Evolutionary conservation across 2,329 filamentous ascomycete species (phyloP), one percentile per base, ranked within the genome.

Genomic region (Phialophora chinensis): DNA sequence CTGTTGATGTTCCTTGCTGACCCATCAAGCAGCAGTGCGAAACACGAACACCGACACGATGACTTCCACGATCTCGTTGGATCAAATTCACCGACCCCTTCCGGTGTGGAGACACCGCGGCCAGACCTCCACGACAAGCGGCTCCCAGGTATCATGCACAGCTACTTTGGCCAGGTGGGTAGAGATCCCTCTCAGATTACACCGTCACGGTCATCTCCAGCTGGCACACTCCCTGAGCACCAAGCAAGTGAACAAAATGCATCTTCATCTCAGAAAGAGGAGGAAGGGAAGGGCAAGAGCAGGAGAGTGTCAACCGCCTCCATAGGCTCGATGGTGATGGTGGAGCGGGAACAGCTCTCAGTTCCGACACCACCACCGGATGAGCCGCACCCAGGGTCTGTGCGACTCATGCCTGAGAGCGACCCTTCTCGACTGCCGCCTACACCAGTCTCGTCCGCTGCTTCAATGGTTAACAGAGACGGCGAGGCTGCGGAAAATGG

Each of bases 91-190:
- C 93, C 91, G 62, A 95, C 93, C 74, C 91, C 93, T 75, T 96
- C 93, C 73, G 93, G 93, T 76, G 88, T 96, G 79, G 91, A 92
- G 72, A 99, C 95, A 70, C 95, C 95, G 73, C 91, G 93, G 76
- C 95, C 95, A 73, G 94, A 98, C 81, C 90, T 91, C 71, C 90
- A 91, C 76, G 95, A 99, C 83, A 97, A 97, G 83, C 91, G 95
- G 81, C 85, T 96, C 77, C 95, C 95, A 73, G 92, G 93, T 78
- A 96, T 98, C 83, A 90, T 95, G 86, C 87, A 89, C 80, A 96
- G 90, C 85, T 97, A 95, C 86, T 97, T 98, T 87, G 91, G 90
- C 84, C 95, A 99, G 94, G 95, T 99, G 96, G 90, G 95, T 97
- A 87, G 87, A 85, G 88, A 87, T 84, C 88, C 89, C 88, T 86